Evolutionary conservation across 2,329 filamentous ascomycete species (phyloP), one percentile per base, ranked within the genome.

Genomic region (Aspergillus jensenii): DNA sequence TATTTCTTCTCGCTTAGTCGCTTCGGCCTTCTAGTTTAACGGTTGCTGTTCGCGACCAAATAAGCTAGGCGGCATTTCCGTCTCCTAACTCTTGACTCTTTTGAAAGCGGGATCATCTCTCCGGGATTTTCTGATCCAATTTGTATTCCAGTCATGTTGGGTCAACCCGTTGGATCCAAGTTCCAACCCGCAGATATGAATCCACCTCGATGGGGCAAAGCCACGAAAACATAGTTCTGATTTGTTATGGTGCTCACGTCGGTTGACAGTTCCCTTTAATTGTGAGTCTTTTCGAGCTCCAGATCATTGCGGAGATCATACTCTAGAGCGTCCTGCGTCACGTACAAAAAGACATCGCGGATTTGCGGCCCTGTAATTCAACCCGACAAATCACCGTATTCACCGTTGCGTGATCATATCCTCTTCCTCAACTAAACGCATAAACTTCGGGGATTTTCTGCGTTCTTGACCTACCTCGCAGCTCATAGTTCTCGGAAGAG

Each of bases 41-140:
- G 43, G 46, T 15, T 39, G 21, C 56, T 59, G 25, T 53, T 40
- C 35, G 21, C 21, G 33, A 33, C n/a, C n/a, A 25, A 47, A 33
- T 5, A 5, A 44, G 52, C 43, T 17, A 33, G 33, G 25, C 35
- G 43, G n/a, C 33, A 31, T n/a, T 23, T 37, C 47, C n/a, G 41
- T 40, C 9, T 21, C 33, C 27, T 37, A 14, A 39, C 31, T 53
- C 27, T 47, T 48, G 35, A 25, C 43, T 25, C 48, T 52, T 51
- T 56, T 52, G 55, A 57, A 31, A 35, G 47, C 48, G 48, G 48
- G 39, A 46, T 47, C 39, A 4, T 47, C 41, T 27, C 39, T 35
- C 48, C 41, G 41, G 23, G n/a, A 40, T 12, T 44, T 21, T 25
- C 21, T 46, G 37, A 25, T 27, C 41, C 53, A 43, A 4, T 7